Conservation (phyloP, 2,329 filamentous ascomycete species). For the Penicillium hordei region DNA sequence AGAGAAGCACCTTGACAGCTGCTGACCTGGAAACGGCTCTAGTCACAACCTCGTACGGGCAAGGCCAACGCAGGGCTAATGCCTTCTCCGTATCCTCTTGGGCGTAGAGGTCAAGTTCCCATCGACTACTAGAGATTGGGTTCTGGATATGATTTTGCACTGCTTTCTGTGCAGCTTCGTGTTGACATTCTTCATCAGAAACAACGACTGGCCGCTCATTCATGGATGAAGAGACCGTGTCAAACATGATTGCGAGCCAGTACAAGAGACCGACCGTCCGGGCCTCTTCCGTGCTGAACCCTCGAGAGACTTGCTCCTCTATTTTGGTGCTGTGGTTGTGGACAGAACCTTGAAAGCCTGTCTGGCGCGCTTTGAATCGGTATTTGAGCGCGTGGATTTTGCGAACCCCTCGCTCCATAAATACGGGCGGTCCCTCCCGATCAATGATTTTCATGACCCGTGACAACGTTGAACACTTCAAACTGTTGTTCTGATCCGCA, state of each 20-base stretch:
- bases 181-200: neutral
- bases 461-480: neutral
- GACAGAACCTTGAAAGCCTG: neutral
- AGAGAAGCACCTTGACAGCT: neutral
- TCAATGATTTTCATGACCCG: neutral
- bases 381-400: neutral
- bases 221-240: neutral
- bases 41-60: neutral
- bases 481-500: neutral
- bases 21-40: neutral
- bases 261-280: neutral
- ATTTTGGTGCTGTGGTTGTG: neutral
- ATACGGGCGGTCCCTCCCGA: neutral
- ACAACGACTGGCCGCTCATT: neutral
- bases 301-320: neutral
- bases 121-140: neutral
- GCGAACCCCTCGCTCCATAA: neutral
- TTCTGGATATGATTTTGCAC: neutral
- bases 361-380: neutral
- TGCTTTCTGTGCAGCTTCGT: neutral
- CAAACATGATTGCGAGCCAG: neutral
- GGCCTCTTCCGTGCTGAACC: neutral
- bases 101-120: neutral
- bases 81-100: neutral
- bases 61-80: neutral